Conservation (phyloP, 164 flowering plant genomes). For the Santalum album region DNA sequence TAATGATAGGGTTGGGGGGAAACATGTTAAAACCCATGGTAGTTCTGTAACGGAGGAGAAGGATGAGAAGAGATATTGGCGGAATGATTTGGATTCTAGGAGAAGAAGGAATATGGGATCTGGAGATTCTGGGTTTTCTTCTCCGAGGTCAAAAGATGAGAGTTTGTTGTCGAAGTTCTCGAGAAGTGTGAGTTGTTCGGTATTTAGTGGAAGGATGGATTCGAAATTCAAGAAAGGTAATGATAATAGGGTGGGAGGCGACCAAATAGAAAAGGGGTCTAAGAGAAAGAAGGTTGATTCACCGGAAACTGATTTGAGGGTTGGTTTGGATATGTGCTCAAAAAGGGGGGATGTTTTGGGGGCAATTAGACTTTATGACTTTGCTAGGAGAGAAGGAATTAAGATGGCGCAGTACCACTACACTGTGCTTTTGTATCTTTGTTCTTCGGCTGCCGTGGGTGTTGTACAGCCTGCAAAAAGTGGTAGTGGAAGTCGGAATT, state of each 20-base stretch:
- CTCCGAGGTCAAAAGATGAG: constrained; percentile 20
- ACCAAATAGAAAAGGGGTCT: constrained; percentile 18
- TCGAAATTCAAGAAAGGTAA: constrained; percentile 9
- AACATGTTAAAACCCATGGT: constrained; percentile 6
- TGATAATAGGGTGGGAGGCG: constrained; percentile 9
- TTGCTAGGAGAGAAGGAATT: constrained; percentile 49
- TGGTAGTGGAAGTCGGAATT: constrained; percentile 38
- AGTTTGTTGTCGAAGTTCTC: constrained; percentile 10
- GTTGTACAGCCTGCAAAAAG: constrained; percentile 71
- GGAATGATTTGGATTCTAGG: constrained; percentile 11
- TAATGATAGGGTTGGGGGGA: constrained; percentile 8
- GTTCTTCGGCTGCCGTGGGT: constrained; percentile 83
- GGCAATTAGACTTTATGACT: constrained; percentile 59
- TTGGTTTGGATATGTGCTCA: constrained; percentile 63
- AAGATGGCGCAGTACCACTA: constrained; percentile 62
- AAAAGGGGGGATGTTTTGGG: constrained; percentile 70
- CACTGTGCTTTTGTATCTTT: constrained; percentile 68
- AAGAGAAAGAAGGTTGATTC: constrained; percentile 28
- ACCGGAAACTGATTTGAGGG: constrained; percentile 26
- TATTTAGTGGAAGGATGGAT: constrained; percentile 9
- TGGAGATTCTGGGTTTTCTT: constrained; percentile 19
- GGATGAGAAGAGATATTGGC: constrained; percentile 14
- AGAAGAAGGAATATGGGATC: constrained; percentile 14
- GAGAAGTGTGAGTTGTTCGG: constrained; percentile 10
- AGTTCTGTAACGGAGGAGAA: constrained; percentile 11